Evolutionary conservation across 2,329 filamentous ascomycete genomes (phyloP).

Genomic region (Venturia pyrina): DNA sequence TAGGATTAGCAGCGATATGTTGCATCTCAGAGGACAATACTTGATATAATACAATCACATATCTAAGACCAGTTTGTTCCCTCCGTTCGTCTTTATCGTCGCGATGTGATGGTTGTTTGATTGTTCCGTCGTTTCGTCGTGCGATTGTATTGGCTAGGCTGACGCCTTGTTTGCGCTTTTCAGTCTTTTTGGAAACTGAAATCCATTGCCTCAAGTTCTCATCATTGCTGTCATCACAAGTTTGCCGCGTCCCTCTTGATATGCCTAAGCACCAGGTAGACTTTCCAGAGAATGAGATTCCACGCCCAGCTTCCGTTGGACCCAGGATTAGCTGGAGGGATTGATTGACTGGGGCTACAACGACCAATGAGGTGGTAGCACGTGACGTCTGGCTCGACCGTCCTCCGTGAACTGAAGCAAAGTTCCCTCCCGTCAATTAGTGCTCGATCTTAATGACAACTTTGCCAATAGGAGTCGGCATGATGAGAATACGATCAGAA

Average conservation of each 20-base stretch:
- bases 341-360: background rate
- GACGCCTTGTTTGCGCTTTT: background rate
- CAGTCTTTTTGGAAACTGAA: background rate
- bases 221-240: background rate
- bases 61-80: background rate
- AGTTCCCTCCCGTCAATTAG: background rate
- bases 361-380: background rate
- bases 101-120: background rate
- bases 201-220: background rate
- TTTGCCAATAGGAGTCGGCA: background rate
- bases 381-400: background rate
- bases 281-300: background rate
- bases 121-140: background rate
- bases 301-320: background rate
- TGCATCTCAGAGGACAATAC: conserved; percentile 3
- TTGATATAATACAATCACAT: background rate
- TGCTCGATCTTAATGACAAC: background rate
- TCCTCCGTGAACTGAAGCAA: background rate
- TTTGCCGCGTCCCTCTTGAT: background rate
- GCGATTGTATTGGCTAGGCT: background rate
- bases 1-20: conserved; percentile 7
- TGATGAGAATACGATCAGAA: background rate
- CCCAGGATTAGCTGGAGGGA: background rate
- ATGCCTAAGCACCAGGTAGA: background rate
- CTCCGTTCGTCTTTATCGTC: background rate